Evolutionary conservation across 345 rosid genomes (phyloP).

Genomic region (Hibiscus trionum): DNA sequence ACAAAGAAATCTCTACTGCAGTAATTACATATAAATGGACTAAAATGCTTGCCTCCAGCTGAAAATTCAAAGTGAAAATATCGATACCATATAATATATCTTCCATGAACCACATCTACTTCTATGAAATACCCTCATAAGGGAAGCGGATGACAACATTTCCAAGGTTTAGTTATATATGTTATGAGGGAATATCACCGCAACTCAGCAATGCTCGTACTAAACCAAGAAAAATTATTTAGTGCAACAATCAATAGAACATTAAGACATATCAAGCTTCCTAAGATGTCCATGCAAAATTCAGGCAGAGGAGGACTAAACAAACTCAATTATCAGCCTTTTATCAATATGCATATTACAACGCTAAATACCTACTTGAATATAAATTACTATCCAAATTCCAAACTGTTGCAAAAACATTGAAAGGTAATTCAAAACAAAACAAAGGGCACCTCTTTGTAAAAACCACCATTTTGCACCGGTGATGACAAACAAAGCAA

Average conservation of each 20-base stretch:
- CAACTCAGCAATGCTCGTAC: background rate
- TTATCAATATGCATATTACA: background rate
- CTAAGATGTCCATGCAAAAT: background rate
- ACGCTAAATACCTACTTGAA: background rate
- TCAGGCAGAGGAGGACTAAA: background rate
- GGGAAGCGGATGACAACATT: background rate
- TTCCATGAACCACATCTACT: background rate
- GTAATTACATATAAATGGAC: background rate
- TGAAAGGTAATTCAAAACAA: background rate
- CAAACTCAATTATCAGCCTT: background rate
- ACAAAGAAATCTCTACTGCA: background rate
- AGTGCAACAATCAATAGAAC: background rate
- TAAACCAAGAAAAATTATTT: background rate
- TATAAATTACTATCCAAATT: background rate
- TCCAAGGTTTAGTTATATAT: background rate
- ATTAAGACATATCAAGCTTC: background rate
- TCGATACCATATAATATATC: background rate
- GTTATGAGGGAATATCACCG: background rate
- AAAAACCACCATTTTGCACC: slow-evolving; percentile 13
- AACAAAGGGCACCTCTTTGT: background rate
- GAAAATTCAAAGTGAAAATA: background rate
- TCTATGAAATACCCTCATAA: background rate
- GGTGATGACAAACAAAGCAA: slow-evolving; percentile 3
- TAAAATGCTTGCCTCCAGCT: background rate
- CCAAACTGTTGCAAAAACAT: slow-evolving; percentile 1